Base-by-base conservation (phyloP, 805 yeast genomes). In the Tetrapisispora phaffii region DNA sequence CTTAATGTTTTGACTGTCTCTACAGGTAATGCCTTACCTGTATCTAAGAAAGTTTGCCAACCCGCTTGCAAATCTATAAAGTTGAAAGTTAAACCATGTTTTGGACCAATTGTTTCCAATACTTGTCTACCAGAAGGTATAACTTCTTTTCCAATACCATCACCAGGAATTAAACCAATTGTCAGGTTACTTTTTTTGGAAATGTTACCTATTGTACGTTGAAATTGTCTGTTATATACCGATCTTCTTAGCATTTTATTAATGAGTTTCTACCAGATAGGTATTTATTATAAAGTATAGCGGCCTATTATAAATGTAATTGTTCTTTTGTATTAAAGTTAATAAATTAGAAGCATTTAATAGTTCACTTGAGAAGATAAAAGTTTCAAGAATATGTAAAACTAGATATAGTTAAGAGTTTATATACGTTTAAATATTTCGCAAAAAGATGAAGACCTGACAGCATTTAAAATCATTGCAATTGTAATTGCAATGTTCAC, bases 101-200 rank as follows among this genome's bases (percentile, higher is more conserved):
- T 71, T n/a, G 82, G 67, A 37, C 90, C 88, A 47, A 93, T 76
- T 50, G 80, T 82, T 68, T 90, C 90, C 55, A 93, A 74, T 26
- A 93, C 77, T 51, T 85, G 85, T 55, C 79, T 77, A 56, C 98
- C 98, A 37, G 97, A 95, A 50, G 98, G 98, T 49, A 93, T 89
- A 39, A 93, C 98, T 69, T 93, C 98, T 60, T 84, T 79, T 45
- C 98, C 98, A 56, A 93, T 93, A 53, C 98, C 98, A 66, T 93
- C 98, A 63, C 98, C 98, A 43, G 98, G 96, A 56, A 93, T 89
- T 61, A 93, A 75, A 48, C 77, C 83, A 51, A 78, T 76, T 45
- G 72, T 77, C 39, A 78, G 62, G 23, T 73, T 70, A 54, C 75
- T 69, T 61, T 12, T 28, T 15, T 40, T 40, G 16, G 29, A 3